Conservation (phyloP, 352 stramenopile species). For the Phytophthora chlamydospora region DNA sequence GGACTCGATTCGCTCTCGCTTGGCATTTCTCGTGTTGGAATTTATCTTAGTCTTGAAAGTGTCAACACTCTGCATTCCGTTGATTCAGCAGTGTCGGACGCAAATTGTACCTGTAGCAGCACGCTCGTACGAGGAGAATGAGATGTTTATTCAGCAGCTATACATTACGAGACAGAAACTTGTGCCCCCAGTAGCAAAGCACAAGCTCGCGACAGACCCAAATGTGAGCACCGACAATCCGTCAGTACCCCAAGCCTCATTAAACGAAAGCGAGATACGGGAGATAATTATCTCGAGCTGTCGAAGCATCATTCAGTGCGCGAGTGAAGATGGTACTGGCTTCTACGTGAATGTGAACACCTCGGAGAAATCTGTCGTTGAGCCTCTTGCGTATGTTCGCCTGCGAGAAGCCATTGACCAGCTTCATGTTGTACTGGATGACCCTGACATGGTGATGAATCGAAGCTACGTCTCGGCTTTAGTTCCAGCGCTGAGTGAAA, state of each 20-base stretch:
- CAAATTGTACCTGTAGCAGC: slow-evolving; percentile 31
- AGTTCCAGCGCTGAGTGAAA: slow-evolving; percentile 26
- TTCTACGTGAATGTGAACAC: slow-evolving; percentile 26
- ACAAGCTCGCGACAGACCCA: not conserved
- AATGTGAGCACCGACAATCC: not conserved
- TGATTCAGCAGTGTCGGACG: slow-evolving; percentile 40
- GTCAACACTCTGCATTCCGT: slow-evolving; percentile 23
- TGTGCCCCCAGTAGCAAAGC: not conserved
- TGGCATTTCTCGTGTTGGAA: slow-evolving; percentile 44
- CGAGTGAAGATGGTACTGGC: not conserved
- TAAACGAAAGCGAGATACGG: slow-evolving; percentile 18
- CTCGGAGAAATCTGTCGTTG: slow-evolving; percentile 19
- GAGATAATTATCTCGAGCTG: slow-evolving; percentile 20
- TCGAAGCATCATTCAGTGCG: slow-evolving; percentile 24
- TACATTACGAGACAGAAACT: slow-evolving; percentile 30
- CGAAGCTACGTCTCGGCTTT: slow-evolving; percentile 18
- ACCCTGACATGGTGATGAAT: slow-evolving; percentile 25
- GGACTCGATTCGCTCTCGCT: slow-evolving; percentile 16
- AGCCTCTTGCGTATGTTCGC: slow-evolving; percentile 21
- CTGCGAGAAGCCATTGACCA: slow-evolving; percentile 25
- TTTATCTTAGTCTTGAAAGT: slow-evolving; percentile 35
- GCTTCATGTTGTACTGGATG: slow-evolving; percentile 29
- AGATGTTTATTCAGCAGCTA: slow-evolving; percentile 32
- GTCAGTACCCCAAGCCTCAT: not conserved
- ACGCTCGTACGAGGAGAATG: slow-evolving; percentile 31